Conservation (phyloP, 1,284 basidiomycete species). For the Cutaneotrichosporon curvatum region DNA sequence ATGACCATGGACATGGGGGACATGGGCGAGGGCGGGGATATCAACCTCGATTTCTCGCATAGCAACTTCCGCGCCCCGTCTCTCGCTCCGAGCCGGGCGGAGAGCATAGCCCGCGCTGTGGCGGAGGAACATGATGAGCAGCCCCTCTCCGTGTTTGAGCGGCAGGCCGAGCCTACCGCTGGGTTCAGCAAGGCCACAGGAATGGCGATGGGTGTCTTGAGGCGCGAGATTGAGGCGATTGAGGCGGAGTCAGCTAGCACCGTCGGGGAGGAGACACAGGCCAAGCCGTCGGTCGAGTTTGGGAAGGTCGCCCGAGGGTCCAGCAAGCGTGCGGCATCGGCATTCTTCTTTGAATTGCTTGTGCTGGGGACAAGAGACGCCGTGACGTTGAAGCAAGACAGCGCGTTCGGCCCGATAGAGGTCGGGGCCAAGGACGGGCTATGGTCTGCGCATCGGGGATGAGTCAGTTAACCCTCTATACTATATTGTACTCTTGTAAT, state of each 20-base stretch:
- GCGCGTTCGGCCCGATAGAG: constrained; percentile 77
- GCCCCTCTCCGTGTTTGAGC: constrained; percentile 76
- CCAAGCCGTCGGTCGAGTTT: constrained; percentile 55
- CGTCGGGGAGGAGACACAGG: not conserved
- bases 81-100: constrained; percentile 25
- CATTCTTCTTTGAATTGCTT: constrained; percentile 96
- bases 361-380: constrained; percentile 89
- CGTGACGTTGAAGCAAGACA: constrained; percentile 68
- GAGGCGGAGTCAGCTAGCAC: constrained; percentile 33
- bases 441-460: constrained; percentile 26
- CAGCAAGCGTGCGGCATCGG: constrained; percentile 79
- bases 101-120: constrained; percentile 6
- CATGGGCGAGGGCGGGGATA: not conserved
- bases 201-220: constrained; percentile 74
- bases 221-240: constrained; percentile 59
- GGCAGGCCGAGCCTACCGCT: constrained; percentile 33
- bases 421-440: constrained; percentile 74
- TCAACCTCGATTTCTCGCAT: no score
- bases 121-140: constrained; percentile 49
- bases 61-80: not conserved
- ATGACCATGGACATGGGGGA: constrained; percentile 12
- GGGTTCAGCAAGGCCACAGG: constrained; percentile 85
- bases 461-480: no score
- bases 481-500: no score
- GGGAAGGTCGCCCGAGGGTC: constrained; percentile 53